Evolutionary conservation across 177 flowering plant genomes (phyloP).

Genomic region (Vitis hybrid): DNA sequence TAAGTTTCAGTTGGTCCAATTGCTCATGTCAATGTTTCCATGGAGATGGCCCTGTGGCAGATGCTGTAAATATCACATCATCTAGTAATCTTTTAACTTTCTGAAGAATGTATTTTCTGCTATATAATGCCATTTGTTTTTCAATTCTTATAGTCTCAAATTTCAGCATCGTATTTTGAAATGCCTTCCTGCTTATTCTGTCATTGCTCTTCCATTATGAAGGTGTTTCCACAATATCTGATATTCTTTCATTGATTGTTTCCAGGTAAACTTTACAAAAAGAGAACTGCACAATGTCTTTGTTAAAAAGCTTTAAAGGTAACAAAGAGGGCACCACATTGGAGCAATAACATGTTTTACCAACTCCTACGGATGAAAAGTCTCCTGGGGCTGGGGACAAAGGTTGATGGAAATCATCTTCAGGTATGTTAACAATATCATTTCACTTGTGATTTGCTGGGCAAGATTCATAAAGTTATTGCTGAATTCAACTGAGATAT

Average conservation of each 20-base stretch:
- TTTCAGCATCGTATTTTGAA: conserved; percentile 21
- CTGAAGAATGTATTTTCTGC: background rate
- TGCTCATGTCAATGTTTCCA: conserved; percentile 18
- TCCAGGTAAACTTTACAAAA: conserved; percentile 89
- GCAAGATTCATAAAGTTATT: background rate
- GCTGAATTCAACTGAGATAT: background rate
- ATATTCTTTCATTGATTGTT: background rate
- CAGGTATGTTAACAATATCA: conserved; percentile 38
- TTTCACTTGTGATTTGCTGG: background rate
- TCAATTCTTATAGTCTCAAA: conserved; percentile 28
- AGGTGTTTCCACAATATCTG: too few species aligned
- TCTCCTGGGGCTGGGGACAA: conserved; percentile 55
- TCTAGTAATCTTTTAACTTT: conserved; percentile 47
- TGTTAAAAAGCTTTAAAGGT: conserved; percentile 79
- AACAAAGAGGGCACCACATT: background rate
- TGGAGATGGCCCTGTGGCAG: conserved; percentile 58
- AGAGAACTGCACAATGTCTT: conserved; percentile 31
- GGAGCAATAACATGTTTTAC: conserved; percentile 1
- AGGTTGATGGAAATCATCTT: conserved; percentile 95
- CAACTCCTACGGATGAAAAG: conserved; percentile 59
- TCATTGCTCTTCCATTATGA: too few species aligned
- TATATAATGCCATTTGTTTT: background rate
- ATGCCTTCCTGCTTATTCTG: background rate
- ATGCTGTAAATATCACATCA: conserved; percentile 51
- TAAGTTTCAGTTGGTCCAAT: conserved; percentile 1